Percentiles rank a stretch among this genome's conserved stretches.
Evolutionary conservation across 805 yeast species (phyloP).

Genomic region (Metschnikowia orientalis): DNA sequence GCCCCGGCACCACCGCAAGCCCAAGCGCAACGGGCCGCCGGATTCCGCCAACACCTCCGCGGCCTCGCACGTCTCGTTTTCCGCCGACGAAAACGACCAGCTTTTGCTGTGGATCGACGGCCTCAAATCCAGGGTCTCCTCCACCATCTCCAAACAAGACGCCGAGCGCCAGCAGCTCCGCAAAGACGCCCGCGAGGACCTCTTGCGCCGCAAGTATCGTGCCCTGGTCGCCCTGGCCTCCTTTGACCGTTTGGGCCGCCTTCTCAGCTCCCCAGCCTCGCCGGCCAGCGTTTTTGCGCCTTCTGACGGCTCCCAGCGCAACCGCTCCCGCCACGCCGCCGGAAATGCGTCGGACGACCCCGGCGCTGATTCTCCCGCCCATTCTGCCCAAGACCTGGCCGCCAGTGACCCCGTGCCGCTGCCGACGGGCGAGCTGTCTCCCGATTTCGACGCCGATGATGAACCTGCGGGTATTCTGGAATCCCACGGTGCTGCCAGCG

Average conservation of each 20-base stretch:
- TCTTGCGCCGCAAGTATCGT: slow-evolving; percentile 19
- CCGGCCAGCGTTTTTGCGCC: too few species aligned
- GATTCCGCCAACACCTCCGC: slow-evolving; percentile 1
- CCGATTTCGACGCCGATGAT: too few species aligned
- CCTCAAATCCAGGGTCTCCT: slow-evolving; percentile 12
- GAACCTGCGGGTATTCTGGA: too few species aligned
- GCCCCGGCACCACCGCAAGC: background rate
- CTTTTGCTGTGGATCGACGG: slow-evolving; percentile 17
- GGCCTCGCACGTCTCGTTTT: background rate
- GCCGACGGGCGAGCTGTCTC: too few species aligned
- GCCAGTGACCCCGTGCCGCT: too few species aligned
- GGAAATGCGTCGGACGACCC: too few species aligned
- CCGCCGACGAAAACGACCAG: slow-evolving; percentile 8
- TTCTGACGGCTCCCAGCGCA: too few species aligned
- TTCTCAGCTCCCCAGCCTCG: too few species aligned
- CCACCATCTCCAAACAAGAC: slow-evolving; percentile 11
- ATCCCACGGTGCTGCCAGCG: slow-evolving; percentile 3
- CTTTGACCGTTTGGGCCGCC: slow-evolving; percentile 21
- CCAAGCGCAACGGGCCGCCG: background rate
- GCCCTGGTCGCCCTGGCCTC: slow-evolving; percentile 25
- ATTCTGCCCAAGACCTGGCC: too few species aligned
- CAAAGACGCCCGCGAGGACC: slow-evolving; percentile 13
- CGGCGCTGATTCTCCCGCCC: too few species aligned
- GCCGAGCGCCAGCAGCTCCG: slow-evolving; percentile 12
- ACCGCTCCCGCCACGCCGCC: too few species aligned